Evolutionary conservation across 805 yeast genomes (phyloP), one percentile per base, ranked within the genome.

Genomic region (Candida glaebosa): DNA sequence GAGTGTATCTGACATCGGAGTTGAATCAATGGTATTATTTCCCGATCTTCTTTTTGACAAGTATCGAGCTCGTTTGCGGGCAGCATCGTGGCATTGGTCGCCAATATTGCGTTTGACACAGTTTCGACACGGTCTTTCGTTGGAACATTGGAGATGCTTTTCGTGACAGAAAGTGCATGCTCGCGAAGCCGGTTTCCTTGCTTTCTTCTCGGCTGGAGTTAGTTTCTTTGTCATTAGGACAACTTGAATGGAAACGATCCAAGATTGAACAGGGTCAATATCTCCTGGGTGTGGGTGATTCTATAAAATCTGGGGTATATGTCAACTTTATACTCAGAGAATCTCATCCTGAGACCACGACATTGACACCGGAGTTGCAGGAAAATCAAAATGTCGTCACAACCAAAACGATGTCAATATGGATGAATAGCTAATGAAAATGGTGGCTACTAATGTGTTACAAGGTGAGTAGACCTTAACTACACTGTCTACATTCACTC

Each of bases 141-240:
- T 63, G 46, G 84, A 85, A 57, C 91, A 84, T 50, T 84, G 90
- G 10, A 84, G 67, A 52, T 84, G 93, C 48, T 84, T 84, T 18
- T 71, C 61, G 54, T 84, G 88, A 57, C 91, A 84, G 54, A 82
- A 82, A 15, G 71, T 71, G 53, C 93, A 84, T 1, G 91, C 93
- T 35, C 83, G 71, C 6, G 77, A 63, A 2, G 84, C 79, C 4
- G 89, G 87, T 48, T 71, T 78, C 34, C 91, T 60, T 30, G 60
- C 64, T 32, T 63, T 65, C 54, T 78, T 82, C 49, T 81, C 75
- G 39, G 71, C 75, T 9, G 61, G 59, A 1, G 82, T 70, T 18
- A 83, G 73, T 47, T 69, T 74, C 55, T 79, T 81, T 0, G 90
- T 83, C 89, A 83, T 83, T 4, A 15, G 39, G 37, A 17, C 26